These are phyloP conservation scores for Leccinum disarticulatum DNA, from an alignment of 768 basidiomycete genomes.

Conservation along the genomic window DNA sequence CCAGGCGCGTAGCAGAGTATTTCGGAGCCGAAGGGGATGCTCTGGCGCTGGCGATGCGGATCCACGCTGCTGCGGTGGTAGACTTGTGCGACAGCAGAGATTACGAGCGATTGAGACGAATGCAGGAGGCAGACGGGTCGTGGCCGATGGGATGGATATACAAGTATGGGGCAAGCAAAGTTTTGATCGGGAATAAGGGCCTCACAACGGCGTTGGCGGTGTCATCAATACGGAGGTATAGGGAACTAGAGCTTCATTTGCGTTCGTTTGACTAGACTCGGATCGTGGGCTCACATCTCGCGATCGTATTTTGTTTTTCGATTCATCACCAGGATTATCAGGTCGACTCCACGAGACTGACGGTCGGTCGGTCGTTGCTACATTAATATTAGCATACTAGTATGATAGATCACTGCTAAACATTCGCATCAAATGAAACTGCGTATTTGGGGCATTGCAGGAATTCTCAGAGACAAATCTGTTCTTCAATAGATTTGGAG, in stretches of 20 bases:
- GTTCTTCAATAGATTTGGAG: no score
- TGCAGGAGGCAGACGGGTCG: constrained; percentile 23
- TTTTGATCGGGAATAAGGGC: constrained; percentile 19
- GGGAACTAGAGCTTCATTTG: constrained; percentile 11
- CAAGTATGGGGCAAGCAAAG: constrained; percentile 5
- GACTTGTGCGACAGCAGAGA: constrained; percentile 15
- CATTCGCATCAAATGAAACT: background rate
- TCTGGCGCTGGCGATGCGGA: constrained; percentile 20
- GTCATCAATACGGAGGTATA: constrained; percentile 16
- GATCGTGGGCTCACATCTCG: no score
- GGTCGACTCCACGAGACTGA: background rate
- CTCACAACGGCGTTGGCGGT: constrained; percentile 24
- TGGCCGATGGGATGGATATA: constrained; percentile 25
- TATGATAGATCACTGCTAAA: background rate
- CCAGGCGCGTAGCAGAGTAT: constrained; percentile 14
- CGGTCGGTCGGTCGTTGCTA: background rate
- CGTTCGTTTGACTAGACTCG: constrained; percentile 14
- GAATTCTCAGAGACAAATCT: background rate
- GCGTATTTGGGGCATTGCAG: no score
- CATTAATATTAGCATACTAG: background rate
- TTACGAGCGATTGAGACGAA: constrained; percentile 14
- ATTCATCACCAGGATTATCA: background rate
- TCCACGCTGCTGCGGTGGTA: constrained; percentile 11
- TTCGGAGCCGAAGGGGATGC: constrained; percentile 22
- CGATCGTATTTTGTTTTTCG: background rate